Evolutionary conservation across 192 early-diverging fungal genomes (phyloP), one percentile per base, ranked within the genome.

Genomic region (Podila epigama): DNA sequence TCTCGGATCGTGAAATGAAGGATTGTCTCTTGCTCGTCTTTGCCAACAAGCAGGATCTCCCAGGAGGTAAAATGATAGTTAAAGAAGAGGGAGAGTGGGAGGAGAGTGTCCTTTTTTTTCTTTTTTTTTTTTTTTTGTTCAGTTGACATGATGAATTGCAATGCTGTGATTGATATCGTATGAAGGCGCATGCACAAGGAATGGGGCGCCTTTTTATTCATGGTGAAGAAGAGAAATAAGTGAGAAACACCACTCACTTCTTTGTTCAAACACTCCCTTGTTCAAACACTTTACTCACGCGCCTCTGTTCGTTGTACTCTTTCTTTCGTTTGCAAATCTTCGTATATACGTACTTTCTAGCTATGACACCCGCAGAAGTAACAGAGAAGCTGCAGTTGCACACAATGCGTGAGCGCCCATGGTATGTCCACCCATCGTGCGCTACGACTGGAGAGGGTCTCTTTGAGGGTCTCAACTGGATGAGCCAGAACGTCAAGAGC

Each of bases 311-410:
- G n/a, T 18, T 36, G 31, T 29, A 27, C 36, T 58, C 20, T 48
- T 22, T 44, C 16, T 44, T 20, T 44, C 42, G 16, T 7, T 48
- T 22, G 0, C 40, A n/a, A n/a, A n/a, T 41, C 40, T 51, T 20
- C 27, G 15, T 51, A 3, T 51, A 10, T 51, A 9, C n/a, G 8
- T 7, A 25, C 60, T 25, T 28, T n/a, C 5, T 66, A 84, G 96
- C 95, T n/a, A 96, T 97, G 93, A 91, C 93, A 12, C 94, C 93
- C 9, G 92, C 95, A 51, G 96, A 99, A 79, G 91, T 99, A 51
- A 94, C 95, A 25, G 96, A 98, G 71, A 87, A 87, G 58, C 82
- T 99, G 37, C 95, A 94, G 7, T 79, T 99, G 63, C 88, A 92
- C 54, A 85, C 87, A 54, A 90, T 99, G 89, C 89, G 90, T 59